Evolutionary conservation across 352 stramenopile species (phyloP), one percentile per base, ranked within the genome.

Genomic region (Phytopythium litorale): DNA sequence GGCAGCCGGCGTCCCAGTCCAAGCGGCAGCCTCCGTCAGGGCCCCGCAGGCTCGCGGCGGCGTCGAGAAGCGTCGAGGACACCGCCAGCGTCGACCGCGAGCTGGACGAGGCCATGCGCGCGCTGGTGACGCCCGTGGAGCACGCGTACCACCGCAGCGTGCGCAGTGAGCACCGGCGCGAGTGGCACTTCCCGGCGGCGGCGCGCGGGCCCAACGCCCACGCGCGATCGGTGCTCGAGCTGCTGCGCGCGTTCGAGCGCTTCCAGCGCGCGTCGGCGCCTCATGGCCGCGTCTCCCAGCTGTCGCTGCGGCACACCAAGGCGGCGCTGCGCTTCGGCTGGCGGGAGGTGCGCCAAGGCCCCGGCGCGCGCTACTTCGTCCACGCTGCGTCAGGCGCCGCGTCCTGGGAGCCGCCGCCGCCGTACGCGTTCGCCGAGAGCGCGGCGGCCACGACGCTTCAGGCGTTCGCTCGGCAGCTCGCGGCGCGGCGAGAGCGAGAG

Each of bases 361-460:
- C 0, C 16, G 50, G 1, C 18, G 9, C 19, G 53, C 21, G 38
- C 55, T 92, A 84, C 49, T 92, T 80, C 52, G 78, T 80, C 67
- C 76, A 91, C 56, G 40, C 58, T 3, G 15, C 32, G 16, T 88
- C 80, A 0, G 58, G 62, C 1, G 67, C 76, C 42, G 82, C 78
- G 9, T 77, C 70, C 16, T 91, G 84, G 83, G 73, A 83, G 15
- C 68, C 71, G 3, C 84, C 86, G 6, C 60, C 68, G 19, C 66
- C 73, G 62, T 92, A 93, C 59, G 68, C 68, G 1, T 93, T 93
- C 32, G 71, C 84, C 2, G 74, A 92, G 35, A 80, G 91, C 42
- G 79, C 73, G 49, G 86, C 84, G 16, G 81, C 81, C 38, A 77
- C 79, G 25, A 73, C 68, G 51, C 75, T 94, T 11, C 85, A 94